Conservation (phyloP, 2,329 filamentous ascomycete genomes). For the Byssochlamys sp. region DNA sequence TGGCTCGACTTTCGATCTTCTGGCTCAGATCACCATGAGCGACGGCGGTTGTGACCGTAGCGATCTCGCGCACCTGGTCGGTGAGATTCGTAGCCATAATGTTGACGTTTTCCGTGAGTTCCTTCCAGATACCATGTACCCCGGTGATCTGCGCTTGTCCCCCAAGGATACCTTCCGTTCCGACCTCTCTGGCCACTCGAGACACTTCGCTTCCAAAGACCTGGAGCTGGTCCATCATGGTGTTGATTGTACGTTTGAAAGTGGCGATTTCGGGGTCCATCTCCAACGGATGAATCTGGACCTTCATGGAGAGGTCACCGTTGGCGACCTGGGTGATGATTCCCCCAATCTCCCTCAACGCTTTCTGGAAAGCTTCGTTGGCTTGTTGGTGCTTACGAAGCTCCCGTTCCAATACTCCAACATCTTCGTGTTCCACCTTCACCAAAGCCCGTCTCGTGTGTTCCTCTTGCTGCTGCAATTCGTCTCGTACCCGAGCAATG, state of each 20-base stretch:
- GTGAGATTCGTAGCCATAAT: slow-evolving; percentile 69
- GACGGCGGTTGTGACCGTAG: slow-evolving; percentile 69
- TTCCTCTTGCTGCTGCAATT: slow-evolving; percentile 75
- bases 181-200: slow-evolving; percentile 78
- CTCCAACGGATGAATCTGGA: slow-evolving; percentile 80
- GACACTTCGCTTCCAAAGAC: slow-evolving; percentile 89
- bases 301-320: slow-evolving; percentile 85
- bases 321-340: slow-evolving; percentile 93
- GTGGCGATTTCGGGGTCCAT: slow-evolving; percentile 92
- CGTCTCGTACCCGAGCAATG: slow-evolving; percentile 73
- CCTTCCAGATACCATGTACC: slow-evolving; percentile 88
- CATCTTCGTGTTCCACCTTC: slow-evolving; percentile 75
- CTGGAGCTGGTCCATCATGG: slow-evolving; percentile 91
- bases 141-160: slow-evolving; percentile 81
- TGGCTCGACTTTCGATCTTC: slow-evolving; percentile 65
- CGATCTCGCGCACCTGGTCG: slow-evolving; percentile 68
- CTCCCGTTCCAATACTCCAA: slow-evolving; percentile 81
- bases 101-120: slow-evolving; percentile 75
- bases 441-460: slow-evolving; percentile 74
- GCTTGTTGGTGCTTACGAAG: slow-evolving; percentile 95
- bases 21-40: slow-evolving; percentile 67
- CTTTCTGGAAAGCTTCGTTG: slow-evolving; percentile 97
- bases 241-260: slow-evolving; percentile 91
- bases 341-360: slow-evolving; percentile 87
- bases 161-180: slow-evolving; percentile 79